Evolutionary conservation across 225 moss, liverwort and hornwort genomes (phyloP).

Genomic region (Marchantia paleacea): DNA sequence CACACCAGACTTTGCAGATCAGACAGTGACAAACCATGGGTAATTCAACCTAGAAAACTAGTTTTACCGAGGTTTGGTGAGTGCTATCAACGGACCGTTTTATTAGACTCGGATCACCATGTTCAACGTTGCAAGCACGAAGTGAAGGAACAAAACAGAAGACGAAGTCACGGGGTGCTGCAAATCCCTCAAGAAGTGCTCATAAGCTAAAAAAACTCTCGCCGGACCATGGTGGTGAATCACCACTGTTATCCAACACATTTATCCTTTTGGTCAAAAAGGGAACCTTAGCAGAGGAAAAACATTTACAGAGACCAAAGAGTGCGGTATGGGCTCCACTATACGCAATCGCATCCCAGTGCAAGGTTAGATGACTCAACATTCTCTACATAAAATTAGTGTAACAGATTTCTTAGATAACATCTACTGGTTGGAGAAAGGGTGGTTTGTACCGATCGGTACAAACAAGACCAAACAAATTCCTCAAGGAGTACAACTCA

Average conservation of each 20-base stretch:
- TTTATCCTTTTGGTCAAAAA: not conserved
- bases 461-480: slow-evolving; percentile 13
- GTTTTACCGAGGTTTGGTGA: no score
- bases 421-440: slow-evolving; percentile 1
- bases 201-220: not conserved
- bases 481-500: not conserved
- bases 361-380: not conserved
- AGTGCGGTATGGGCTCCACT: slow-evolving; percentile 8
- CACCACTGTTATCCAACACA: not conserved
- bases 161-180: not conserved
- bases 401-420: not conserved
- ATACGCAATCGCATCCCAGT: slow-evolving; percentile 3
- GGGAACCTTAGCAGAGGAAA: not conserved
- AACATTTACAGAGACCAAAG: slow-evolving; percentile 6
- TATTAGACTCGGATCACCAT: not conserved
- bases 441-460: not conserved
- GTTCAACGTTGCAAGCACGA: not conserved
- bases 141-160: not conserved
- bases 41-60: no score
- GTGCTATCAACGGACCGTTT: no score
- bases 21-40: no score
- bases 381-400: slow-evolving; percentile 18
- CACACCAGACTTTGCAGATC: no score
- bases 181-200: not conserved
- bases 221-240: not conserved